These are phyloP conservation scores for Wakefieldia striispora DNA, from an alignment of 768 basidiomycete genomes.

Conservation along the genomic window DNA sequence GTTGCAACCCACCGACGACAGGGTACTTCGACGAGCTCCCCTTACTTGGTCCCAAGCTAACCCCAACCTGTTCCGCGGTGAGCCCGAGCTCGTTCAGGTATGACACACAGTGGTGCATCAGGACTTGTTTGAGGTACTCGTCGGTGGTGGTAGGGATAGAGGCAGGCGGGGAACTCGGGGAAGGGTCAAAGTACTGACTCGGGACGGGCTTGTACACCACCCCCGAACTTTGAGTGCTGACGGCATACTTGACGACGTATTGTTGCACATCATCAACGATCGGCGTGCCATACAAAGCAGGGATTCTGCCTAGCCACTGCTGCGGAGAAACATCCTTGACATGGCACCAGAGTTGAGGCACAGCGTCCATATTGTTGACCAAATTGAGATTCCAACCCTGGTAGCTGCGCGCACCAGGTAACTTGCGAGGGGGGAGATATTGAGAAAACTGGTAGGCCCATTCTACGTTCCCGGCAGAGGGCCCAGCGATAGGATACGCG, in stretches of 20 bases:
- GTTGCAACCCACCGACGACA: too few relatives aligned
- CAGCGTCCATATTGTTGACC: conserved; percentile 14
- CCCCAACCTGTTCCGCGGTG: too few relatives aligned
- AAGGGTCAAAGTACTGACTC: not conserved
- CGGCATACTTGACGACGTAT: not conserved
- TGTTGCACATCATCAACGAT: not conserved
- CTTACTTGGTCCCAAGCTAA: too few relatives aligned
- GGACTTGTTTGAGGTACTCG: not conserved
- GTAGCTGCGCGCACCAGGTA: not conserved
- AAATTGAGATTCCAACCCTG: conserved; percentile 20
- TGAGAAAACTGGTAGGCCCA: conserved; percentile 3
- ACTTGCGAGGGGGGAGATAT: not conserved
- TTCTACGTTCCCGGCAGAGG: conserved; percentile 1
- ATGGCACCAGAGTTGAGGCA: conserved; percentile 13
- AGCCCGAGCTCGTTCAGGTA: too few relatives aligned
- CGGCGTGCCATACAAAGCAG: conserved; percentile 9
- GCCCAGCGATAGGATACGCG: conserved; percentile 3
- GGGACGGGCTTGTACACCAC: conserved; percentile 8
- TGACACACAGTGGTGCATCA: too few relatives aligned
- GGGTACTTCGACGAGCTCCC: too few relatives aligned
- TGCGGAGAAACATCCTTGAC: not conserved
- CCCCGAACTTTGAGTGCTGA: not conserved
- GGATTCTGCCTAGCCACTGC: conserved; percentile 16
- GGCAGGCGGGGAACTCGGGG: not conserved
- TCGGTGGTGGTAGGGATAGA: not conserved